A percentile compares a stretch with the other conserved stretches of the same genome.
phyloP scores from a whole-genome alignment of 768 basidiomycete species.

The Pisolithus tinctorius region DNA sequence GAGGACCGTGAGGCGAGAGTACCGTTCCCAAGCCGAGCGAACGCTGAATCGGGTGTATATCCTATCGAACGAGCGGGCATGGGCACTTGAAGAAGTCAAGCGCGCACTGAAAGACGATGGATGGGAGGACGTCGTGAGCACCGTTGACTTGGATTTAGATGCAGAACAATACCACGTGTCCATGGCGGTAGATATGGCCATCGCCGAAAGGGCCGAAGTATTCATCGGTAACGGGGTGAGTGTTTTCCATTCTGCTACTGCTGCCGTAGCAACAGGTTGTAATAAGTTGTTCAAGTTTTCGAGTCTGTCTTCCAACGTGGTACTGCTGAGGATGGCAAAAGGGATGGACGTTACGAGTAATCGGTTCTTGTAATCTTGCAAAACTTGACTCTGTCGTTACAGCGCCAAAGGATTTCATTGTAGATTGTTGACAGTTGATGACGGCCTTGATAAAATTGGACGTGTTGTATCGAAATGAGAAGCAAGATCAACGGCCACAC shows the following conservation, averaged over 20 bases:
- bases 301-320: slow-evolving; percentile 44
- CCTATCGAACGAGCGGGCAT: slow-evolving; percentile 46
- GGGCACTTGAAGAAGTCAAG: slow-evolving; percentile 34
- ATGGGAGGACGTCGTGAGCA: slow-evolving; percentile 43
- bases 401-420: too few species aligned
- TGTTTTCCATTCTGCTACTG: slow-evolving; percentile 4
- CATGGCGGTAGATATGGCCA: slow-evolving; percentile 55
- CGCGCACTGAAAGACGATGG: slow-evolving; percentile 36
- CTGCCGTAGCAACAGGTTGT: too few species aligned
- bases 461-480: too few species aligned
- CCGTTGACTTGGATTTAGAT: slow-evolving; percentile 35
- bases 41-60: slow-evolving; percentile 36
- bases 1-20: slow-evolving; percentile 27
- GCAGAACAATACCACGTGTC: slow-evolving; percentile 40
- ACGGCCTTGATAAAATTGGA: too few species aligned
- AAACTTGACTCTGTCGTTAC: too few species aligned
- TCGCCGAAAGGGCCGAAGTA: slow-evolving; percentile 50
- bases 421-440: too few species aligned
- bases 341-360: slow-evolving; percentile 34
- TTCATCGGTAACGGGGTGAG: slow-evolving; percentile 58
- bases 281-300: slow-evolving; percentile 30
- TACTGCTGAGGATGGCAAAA: slow-evolving; percentile 40
- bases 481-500: too few species aligned
- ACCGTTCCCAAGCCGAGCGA: slow-evolving; percentile 8
- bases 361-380: slow-evolving; percentile 32